Evolutionary conservation across 345 rosid genomes (phyloP), one percentile per base, ranked within the genome.

Genomic region (Ceriops decandra): DNA sequence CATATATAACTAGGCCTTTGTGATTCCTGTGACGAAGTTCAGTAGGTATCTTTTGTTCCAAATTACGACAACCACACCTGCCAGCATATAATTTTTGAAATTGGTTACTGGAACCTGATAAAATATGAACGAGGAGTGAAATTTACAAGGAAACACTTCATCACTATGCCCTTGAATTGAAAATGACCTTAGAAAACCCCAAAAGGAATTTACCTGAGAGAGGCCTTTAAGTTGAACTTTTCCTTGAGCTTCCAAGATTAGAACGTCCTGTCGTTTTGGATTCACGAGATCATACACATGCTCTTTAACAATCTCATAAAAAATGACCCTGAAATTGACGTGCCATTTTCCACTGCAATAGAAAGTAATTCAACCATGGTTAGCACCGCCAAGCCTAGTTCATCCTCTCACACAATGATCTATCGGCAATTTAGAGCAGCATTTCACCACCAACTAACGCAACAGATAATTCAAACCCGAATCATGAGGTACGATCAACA

Each of bases 171-270:
- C 1, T 21, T 21, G 1, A 7, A 26, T 30, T 27, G 73, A 32
- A 71, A 17, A 16, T 56, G 20, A 58, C 9, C 5, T 31, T 31
- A 31, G 33, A 31, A 31, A 31, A 6, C 33, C 33, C 33, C 4
- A 5, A 31, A 31, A 31, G 33, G 6, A 31, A 31, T 85, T 72
- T 80, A 73, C 97, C 85, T 87, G 85, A 57, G 93, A 91, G 73
- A 91, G 96, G 31, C 93, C 92, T 74, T 87, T 86, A 0, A 86
- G 82, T 69, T 84, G 92, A 57, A 85, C 73, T 69, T 73, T 85
- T 26, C 96, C 87, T 31, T 1, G 30, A 28, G 30, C 82, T 77
- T 82, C 83, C 52, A 80, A 63, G 24, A 83, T 77, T 2, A 66
- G n/a, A 53, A 88, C 85, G 65, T 75, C 73, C 58, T 75, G 68